phyloP scores from a whole-genome alignment of 306 rosid species.

The Vicia sativa region DNA sequence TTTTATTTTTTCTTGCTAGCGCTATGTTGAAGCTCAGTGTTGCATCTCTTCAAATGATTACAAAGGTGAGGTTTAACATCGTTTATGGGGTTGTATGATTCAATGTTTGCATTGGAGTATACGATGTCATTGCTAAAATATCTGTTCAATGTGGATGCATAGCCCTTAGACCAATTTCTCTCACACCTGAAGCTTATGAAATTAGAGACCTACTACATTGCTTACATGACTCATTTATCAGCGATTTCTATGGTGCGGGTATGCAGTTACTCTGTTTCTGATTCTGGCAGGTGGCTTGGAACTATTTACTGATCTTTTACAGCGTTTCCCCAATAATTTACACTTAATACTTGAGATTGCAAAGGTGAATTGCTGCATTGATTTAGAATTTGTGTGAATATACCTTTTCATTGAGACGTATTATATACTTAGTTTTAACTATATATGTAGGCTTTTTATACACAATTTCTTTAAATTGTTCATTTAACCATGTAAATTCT shows the following conservation, averaged over 20 bases:
- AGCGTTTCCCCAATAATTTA: slow-evolving; percentile 89
- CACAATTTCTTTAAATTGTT: slow-evolving; percentile 36
- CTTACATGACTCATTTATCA: slow-evolving; percentile 16
- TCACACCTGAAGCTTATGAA: not conserved
- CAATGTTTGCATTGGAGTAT: slow-evolving; percentile 15
- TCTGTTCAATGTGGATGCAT: slow-evolving; percentile 29
- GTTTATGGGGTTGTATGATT: slow-evolving; percentile 22
- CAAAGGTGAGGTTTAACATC: slow-evolving; percentile 66
- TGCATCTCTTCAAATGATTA: slow-evolving; percentile 88
- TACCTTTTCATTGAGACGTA: slow-evolving; percentile 14
- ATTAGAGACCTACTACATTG: slow-evolving; percentile 4
- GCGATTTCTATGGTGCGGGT: slow-evolving; percentile 24
- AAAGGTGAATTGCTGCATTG: slow-evolving; percentile 64
- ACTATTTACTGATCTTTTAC: slow-evolving; percentile 78
- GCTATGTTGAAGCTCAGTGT: slow-evolving; percentile 98
- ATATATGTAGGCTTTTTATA: not conserved
- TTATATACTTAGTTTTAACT: slow-evolving; percentile 19
- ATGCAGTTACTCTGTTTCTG: slow-evolving; percentile 21
- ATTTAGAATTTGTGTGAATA: slow-evolving; percentile 20
- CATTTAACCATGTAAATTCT: slow-evolving; percentile 26
- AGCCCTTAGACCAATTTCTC: slow-evolving; percentile 19
- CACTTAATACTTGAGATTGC: slow-evolving; percentile 94
- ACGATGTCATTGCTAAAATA: slow-evolving; percentile 21
- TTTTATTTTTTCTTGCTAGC: slow-evolving; percentile 55
- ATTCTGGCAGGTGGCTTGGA: slow-evolving; percentile 89